phyloP scores from a whole-genome alignment of 345 rosid species.

The Xanthoceras sorbifolium region DNA sequence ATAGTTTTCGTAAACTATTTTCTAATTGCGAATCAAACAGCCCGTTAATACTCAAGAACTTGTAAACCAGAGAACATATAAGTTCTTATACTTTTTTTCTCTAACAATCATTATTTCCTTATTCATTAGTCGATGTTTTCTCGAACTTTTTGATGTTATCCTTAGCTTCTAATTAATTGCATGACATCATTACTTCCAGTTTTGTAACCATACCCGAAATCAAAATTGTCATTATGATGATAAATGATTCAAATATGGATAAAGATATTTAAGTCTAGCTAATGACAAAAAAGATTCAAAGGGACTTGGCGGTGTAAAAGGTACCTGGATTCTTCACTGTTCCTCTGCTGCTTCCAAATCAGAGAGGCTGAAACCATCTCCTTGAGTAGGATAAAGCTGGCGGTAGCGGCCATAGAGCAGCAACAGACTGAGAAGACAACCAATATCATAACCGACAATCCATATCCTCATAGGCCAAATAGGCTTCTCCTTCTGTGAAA shows the following conservation, averaged over 20 bases:
- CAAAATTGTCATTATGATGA: background rate
- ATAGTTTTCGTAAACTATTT: background rate
- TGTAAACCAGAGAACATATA: background rate
- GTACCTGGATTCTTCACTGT: constrained; percentile 82
- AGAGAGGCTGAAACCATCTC: constrained; percentile 47
- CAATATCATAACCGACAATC: constrained; percentile 84
- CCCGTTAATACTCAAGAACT: background rate
- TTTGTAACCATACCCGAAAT: background rate
- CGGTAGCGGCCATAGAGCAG: constrained; percentile 77
- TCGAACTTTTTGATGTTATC: background rate
- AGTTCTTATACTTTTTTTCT: too few relatives aligned
- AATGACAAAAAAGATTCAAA: background rate
- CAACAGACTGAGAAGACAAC: constrained; percentile 70
- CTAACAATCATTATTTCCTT: too few relatives aligned
- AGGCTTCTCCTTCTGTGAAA: constrained; percentile 74
- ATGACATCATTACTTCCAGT: background rate
- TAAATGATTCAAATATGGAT: background rate
- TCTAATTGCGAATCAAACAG: background rate
- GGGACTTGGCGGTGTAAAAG: background rate
- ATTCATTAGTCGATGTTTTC: background rate
- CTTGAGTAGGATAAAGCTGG: constrained; percentile 43
- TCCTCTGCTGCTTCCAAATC: constrained; percentile 79
- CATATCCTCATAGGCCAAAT: constrained; percentile 95
- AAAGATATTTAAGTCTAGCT: too few relatives aligned
- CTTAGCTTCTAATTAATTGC: background rate